Percentiles rank a stretch among this genome's conserved stretches.
Conservation (phyloP, 2,329 filamentous ascomycete species). For the Penicillium sp. region DNA sequence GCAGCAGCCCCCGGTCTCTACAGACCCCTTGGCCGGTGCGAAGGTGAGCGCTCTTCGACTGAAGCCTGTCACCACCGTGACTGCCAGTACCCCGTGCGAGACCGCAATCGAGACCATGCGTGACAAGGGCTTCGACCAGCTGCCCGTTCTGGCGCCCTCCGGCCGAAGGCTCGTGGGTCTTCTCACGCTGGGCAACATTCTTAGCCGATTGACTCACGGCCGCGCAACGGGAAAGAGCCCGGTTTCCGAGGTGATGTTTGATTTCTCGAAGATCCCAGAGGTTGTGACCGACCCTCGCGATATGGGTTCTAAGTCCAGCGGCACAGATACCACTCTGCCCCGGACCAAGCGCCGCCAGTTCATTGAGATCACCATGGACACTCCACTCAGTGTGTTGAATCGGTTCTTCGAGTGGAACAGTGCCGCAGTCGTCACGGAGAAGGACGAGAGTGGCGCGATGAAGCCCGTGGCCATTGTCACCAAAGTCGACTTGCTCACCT, state of each 20-base stretch:
- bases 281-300: conserved; percentile 82
- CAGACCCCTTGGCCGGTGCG: conserved; percentile 69
- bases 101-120: conserved; percentile 97
- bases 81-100: conserved; percentile 64
- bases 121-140: conserved; percentile 95
- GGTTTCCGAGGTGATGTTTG: conserved; percentile 91
- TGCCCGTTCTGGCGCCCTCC: conserved; percentile 73
- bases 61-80: conserved; percentile 87
- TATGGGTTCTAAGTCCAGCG: conserved; percentile 37
- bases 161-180: conserved; percentile 77
- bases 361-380: conserved; percentile 90
- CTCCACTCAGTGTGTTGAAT: conserved; percentile 73
- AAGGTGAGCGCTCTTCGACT: conserved; percentile 79
- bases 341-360: conserved; percentile 61
- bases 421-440: conserved; percentile 87
- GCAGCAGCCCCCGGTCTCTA: conserved; percentile 36
- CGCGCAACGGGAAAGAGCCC: conserved; percentile 68
- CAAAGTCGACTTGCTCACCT: conserved; percentile 91
- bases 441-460: conserved; percentile 53
- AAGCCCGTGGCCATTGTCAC: conserved; percentile 89
- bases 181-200: conserved; percentile 88
- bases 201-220: conserved; percentile 81
- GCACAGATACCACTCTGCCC: conserved; percentile 8
- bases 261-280: conserved; percentile 82
- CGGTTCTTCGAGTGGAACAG: conserved; percentile 98